Percentiles rank a stretch among this genome's conserved stretches.
Evolutionary conservation across 1,284 basidiomycete genomes (phyloP).

Genomic region (Rhodofomes roseus): DNA sequence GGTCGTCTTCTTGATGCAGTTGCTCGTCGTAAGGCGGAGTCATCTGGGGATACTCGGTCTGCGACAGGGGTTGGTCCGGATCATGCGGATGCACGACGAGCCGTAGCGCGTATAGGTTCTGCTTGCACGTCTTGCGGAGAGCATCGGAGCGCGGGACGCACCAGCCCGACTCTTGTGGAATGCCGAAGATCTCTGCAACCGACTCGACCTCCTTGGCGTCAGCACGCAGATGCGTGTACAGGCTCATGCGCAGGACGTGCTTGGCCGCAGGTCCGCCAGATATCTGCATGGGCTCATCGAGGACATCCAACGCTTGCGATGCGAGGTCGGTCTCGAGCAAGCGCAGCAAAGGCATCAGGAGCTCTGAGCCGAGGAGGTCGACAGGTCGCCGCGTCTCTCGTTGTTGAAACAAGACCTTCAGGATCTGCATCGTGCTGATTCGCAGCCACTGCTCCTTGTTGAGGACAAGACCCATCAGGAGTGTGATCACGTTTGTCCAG

Average conservation of each 20-base stretch:
- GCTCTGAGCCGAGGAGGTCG: constrained; percentile 76
- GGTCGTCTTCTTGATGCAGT: constrained; percentile 49
- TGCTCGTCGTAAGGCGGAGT: constrained; percentile 31
- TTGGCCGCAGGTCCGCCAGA: constrained; percentile 74
- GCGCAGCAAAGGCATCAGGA: constrained; percentile 87
- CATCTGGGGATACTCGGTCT: constrained; percentile 57
- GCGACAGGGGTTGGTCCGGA: constrained; percentile 66
- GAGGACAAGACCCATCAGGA: constrained; percentile 84
- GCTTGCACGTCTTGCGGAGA: constrained; percentile 60
- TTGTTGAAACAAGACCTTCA: constrained; percentile 87
- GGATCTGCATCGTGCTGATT: constrained; percentile 80
- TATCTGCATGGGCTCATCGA: constrained; percentile 85
- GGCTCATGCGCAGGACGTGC: constrained; percentile 86
- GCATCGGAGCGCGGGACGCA: constrained; percentile 68
- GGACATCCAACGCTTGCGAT: constrained; percentile 82
- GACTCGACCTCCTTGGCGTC: constrained; percentile 44
- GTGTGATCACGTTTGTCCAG: constrained; percentile 77
- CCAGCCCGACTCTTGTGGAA: constrained; percentile 83
- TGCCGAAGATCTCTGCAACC: constrained; percentile 73
- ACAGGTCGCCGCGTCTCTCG: constrained; percentile 76
- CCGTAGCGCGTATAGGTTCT: constrained; percentile 62
- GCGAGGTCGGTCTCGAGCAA: constrained; percentile 85
- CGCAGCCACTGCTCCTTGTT: constrained; percentile 84
- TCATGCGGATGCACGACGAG: constrained; percentile 78
- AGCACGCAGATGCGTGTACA: constrained; percentile 49